phyloP scores from a whole-genome alignment of 306 rosid species.

The Cucumis melo region DNA sequence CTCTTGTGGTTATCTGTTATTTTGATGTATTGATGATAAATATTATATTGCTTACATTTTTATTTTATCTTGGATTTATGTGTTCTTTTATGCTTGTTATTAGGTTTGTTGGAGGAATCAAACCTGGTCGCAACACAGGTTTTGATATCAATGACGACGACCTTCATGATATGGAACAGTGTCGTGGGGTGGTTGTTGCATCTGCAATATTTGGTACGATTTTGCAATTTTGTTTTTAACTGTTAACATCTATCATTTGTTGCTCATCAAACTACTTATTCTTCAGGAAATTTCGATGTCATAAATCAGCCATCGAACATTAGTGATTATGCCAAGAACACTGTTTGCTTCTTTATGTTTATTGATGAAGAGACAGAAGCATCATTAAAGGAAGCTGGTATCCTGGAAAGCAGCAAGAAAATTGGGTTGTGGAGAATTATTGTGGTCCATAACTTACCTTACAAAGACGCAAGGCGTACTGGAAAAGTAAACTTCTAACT shows the following conservation, averaged over 20 bases:
- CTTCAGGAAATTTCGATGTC: constrained; percentile 72
- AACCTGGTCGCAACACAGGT: constrained; percentile 78
- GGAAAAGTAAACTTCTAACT: constrained; percentile 56
- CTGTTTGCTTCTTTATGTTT: constrained; percentile 83
- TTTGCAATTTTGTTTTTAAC: constrained; percentile 7
- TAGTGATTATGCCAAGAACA: constrained; percentile 52
- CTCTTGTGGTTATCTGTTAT: neutral
- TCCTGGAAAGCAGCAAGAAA: constrained; percentile 41
- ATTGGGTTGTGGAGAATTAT: constrained; percentile 74
- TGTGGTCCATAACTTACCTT: constrained; percentile 67
- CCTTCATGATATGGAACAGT: constrained; percentile 64
- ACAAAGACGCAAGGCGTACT: constrained; percentile 62
- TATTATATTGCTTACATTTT: constrained; percentile 5
- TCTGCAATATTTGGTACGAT: constrained; percentile 81
- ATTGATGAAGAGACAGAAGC: constrained; percentile 70
- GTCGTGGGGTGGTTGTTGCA: constrained; percentile 79
- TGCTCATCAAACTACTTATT: constrained; percentile 13
- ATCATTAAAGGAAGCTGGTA: constrained; percentile 35
- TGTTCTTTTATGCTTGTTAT: constrained; percentile 1
- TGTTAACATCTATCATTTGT: neutral
- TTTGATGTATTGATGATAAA: neutral
- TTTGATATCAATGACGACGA: constrained; percentile 66
- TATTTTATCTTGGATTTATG: constrained; percentile 14
- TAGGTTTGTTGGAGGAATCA: constrained; percentile 64
- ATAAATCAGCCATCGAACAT: constrained; percentile 65